Evolutionary conservation across 2,329 filamentous ascomycete species (phyloP).

Genomic region (Phialemoniopsis sp.): DNA sequence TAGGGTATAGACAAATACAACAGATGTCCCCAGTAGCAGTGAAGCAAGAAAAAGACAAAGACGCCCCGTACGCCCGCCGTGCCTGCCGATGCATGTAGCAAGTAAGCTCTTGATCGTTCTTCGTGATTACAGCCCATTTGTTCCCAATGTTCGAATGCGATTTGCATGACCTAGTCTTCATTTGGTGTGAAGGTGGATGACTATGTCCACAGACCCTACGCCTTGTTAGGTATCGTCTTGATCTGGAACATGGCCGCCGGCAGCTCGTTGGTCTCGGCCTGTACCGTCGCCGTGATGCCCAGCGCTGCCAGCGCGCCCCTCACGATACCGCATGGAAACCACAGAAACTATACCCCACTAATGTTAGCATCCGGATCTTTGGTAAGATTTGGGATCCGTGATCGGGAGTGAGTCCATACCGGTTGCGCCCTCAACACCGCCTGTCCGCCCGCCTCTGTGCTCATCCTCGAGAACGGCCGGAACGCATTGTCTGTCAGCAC

Average conservation of each 20-base stretch:
- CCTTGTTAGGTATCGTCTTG: conserved; percentile 70
- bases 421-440: conserved; percentile 73
- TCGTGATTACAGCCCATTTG: too few relatives aligned
- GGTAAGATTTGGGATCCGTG: too few relatives aligned
- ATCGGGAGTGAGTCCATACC: conserved; percentile 47
- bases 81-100: too few relatives aligned
- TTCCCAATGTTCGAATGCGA: too few relatives aligned
- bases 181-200: too few relatives aligned
- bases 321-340: conserved; percentile 92
- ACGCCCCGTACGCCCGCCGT: too few relatives aligned
- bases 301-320: conserved; percentile 87
- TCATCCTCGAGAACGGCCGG: conserved; percentile 85
- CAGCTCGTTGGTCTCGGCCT: conserved; percentile 83
- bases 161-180: too few relatives aligned
- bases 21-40: too few relatives aligned
- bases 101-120: too few relatives aligned
- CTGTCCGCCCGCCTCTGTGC: conserved; percentile 70
- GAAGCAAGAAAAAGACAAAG: too few relatives aligned
- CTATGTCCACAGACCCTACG: conserved; percentile 33
- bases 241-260: conserved; percentile 94
- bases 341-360: conserved; percentile 67
- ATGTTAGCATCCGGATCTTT: conserved; percentile 9
- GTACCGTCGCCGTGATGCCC: conserved; percentile 86
- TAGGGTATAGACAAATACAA: conserved; percentile 1
- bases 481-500: conserved; percentile 93